phyloP scores from a whole-genome alignment of 2,329 filamentous ascomycete species.

The Ceratocystis eucalypticola region DNA sequence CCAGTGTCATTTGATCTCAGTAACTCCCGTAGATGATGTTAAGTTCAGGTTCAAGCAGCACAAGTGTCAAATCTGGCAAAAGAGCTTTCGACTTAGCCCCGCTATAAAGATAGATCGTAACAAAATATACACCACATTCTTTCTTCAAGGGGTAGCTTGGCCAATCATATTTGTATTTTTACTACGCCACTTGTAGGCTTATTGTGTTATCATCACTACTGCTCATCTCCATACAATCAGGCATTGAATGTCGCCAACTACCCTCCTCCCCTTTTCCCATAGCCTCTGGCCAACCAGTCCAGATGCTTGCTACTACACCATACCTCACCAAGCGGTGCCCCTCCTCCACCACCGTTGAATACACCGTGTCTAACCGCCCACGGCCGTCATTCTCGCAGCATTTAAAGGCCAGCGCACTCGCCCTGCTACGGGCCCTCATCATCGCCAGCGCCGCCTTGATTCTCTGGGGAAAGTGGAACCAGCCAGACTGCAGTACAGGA shows the following conservation, averaged over 20 bases:
- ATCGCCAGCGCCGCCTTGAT: slow-evolving; percentile 34
- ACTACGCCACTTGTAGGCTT: background rate
- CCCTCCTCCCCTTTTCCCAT: background rate
- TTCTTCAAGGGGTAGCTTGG: background rate
- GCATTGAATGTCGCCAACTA: background rate
- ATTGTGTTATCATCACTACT: background rate
- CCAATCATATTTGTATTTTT: background rate
- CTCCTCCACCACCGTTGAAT: slow-evolving; percentile 80
- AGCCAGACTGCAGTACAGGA: slow-evolving; percentile 21
- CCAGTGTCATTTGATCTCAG: no score
- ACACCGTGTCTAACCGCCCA: slow-evolving; percentile 75
- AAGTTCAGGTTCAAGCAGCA: no score
- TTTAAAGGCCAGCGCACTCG: slow-evolving; percentile 32
- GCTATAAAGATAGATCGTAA: background rate
- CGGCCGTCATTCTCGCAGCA: slow-evolving; percentile 36
- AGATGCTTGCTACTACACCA: slow-evolving; percentile 49
- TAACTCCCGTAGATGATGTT: no score
- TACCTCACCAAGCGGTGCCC: slow-evolving; percentile 52
- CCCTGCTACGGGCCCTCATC: slow-evolving; percentile 32
- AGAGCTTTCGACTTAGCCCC: background rate
- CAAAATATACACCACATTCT: background rate
- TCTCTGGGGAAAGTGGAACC: slow-evolving; percentile 36
- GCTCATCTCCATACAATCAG: background rate
- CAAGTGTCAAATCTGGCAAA: no score
- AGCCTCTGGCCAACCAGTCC: slow-evolving; percentile 15